phyloP scores from a whole-genome alignment of 2,329 filamentous ascomycete species.

The Exophiala mesophila region DNA sequence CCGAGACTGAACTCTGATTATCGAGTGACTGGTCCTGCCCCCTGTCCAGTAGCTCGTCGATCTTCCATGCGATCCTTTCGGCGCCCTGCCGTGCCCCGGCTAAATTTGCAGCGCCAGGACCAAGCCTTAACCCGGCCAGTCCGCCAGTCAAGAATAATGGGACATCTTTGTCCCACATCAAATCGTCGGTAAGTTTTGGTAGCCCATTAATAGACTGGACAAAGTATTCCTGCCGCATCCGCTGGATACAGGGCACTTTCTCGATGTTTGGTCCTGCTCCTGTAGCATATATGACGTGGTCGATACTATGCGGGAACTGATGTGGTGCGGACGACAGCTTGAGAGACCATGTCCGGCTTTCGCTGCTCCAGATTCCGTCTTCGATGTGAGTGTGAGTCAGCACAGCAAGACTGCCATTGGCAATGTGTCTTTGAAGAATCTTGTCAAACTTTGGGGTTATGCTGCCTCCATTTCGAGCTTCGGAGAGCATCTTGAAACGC shows the following conservation, averaged over 20 bases:
- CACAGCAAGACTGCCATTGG: conserved; percentile 50
- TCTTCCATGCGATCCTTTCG: conserved; percentile 66
- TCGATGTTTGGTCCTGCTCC: conserved; percentile 62
- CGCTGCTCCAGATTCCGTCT: conserved; percentile 33
- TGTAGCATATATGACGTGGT: conserved; percentile 73
- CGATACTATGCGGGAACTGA: conserved; percentile 46
- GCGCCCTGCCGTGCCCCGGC: conserved; percentile 69
- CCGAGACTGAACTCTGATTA: background rate
- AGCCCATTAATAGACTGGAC: conserved; percentile 61
- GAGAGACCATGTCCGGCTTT: conserved; percentile 43
- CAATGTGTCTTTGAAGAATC: conserved; percentile 58
- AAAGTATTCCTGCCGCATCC: conserved; percentile 55
- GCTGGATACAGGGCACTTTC: conserved; percentile 57
- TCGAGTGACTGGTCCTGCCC: background rate
- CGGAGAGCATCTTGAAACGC: conserved; percentile 59
- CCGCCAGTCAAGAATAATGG: conserved; percentile 68
- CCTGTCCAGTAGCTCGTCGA: conserved; percentile 54
- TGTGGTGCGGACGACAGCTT: conserved; percentile 50
- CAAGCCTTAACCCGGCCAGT: conserved; percentile 62
- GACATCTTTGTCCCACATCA: conserved; percentile 69
- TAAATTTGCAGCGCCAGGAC: conserved; percentile 68
- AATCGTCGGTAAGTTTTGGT: conserved; percentile 68
- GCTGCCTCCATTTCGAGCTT: conserved; percentile 69
- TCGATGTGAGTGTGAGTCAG: conserved; percentile 58
- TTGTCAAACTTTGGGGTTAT: conserved; percentile 66